phyloP scores from a whole-genome alignment of 352 stramenopile species.

The Globisporangium apiculatum region DNA sequence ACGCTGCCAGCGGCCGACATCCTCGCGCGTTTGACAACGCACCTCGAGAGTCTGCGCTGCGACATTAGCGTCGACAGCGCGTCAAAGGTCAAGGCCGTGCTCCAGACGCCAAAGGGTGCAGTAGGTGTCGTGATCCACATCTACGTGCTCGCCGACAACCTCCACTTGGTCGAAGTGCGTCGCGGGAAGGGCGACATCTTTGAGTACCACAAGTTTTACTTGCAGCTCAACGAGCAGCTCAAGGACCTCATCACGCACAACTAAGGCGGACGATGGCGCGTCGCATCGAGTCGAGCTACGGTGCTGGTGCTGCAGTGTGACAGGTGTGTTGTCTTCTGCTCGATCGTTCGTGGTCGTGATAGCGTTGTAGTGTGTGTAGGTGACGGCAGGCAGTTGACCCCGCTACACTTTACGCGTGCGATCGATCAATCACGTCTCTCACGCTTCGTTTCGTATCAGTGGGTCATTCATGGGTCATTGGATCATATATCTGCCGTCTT shows the following conservation, averaged over 20 bases:
- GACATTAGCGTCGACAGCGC: conserved; percentile 75
- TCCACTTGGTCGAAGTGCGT: conserved; percentile 85
- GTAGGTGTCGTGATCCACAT: conserved; percentile 88
- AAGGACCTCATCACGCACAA: conserved; percentile 61
- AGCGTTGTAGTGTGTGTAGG: too few relatives aligned
- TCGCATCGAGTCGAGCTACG: too few relatives aligned
- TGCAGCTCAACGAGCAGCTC: conserved; percentile 83
- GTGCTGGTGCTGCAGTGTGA: too few relatives aligned
- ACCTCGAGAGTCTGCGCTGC: conserved; percentile 73
- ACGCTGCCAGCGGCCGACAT: conserved; percentile 75
- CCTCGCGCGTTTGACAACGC: conserved; percentile 59
- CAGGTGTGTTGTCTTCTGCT: too few relatives aligned
- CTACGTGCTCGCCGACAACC: conserved; percentile 79
- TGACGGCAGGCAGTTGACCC: too few relatives aligned
- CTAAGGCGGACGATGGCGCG: neutral
- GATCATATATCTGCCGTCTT: conserved; percentile 4
- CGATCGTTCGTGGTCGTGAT: too few relatives aligned
- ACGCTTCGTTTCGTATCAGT: too few relatives aligned
- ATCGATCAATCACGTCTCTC: too few relatives aligned
- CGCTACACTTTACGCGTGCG: too few relatives aligned
- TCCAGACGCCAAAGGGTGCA: conserved; percentile 84
- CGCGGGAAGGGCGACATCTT: conserved; percentile 89
- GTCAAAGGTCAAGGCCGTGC: conserved; percentile 79
- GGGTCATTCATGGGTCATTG: neutral
- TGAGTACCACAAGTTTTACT: conserved; percentile 90